Evolutionary conservation across 2,329 filamentous ascomycete species (phyloP), one percentile per base, ranked within the genome.

Genomic region (Clonostachys solani): DNA sequence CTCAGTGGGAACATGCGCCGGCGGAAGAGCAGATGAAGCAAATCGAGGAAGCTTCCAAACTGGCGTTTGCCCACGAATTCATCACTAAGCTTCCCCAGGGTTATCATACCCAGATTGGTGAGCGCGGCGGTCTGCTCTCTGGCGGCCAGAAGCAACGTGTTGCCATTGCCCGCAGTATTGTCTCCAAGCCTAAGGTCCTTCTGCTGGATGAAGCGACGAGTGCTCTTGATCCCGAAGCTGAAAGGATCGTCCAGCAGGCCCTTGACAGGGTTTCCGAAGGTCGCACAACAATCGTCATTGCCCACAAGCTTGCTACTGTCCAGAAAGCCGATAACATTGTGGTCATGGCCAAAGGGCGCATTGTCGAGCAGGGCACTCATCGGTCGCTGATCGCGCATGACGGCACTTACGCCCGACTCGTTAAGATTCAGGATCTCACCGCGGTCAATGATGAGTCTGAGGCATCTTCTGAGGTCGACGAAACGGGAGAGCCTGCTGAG

Each of bases 241-340:
- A 94, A 66, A 84, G 89, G 43, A 87, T 95, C 10, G 94, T 99
- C 2, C 47, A 49, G 34, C 84, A 80, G 0, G 89, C 89, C 0
- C 75, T 94, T 15, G 88, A 96, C 64, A 83, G 84, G 52, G 91
- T 91, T 2, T 86, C 89, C 17, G 78, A 87, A 52, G 90, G 85
- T 41, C 80, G 91, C 45, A 95, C 91, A 7, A 97, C 92, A 0
- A 94, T 99, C 52, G 92, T 92, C 1, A 92, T 99, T 2, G 94
- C 94, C 4, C 92, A 99, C 67, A 78, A 94, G 19, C 72, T 99
- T 6, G 90, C 84, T 60, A 96, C 94, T 0, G 96, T 97, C 50
- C 91, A 96, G 63, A 92, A 94, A 63, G 92, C 92, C 1, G 92
- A 97, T 61, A 72, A 92, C 43, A 97, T 97, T 57, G 96, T 95